Base-by-base conservation (phyloP, 139 green algal species). In the Astrephomene gubernaculifera region DNA sequence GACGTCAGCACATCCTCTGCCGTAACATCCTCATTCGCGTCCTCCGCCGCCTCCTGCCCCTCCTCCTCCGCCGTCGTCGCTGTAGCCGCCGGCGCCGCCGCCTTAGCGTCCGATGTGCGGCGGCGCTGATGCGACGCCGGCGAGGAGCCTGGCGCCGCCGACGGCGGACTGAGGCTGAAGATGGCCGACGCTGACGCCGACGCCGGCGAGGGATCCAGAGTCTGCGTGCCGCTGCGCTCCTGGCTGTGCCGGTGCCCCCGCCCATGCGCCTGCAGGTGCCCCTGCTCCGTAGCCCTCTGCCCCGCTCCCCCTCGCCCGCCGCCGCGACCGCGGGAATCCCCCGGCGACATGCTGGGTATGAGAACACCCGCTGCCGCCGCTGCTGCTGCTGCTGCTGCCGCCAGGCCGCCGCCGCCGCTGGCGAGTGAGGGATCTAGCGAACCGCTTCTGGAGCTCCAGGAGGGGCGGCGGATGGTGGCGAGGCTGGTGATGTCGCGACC, bases 401-500 rank as follows among this genome's bases (percentile, higher is more conserved):
- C n/a, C n/a, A n/a, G n/a, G n/a, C n/a, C n/a, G n/a, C n/a, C n/a
- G n/a, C n/a, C n/a, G n/a, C n/a, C n/a, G 79, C 31, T 53, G 44
- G 79, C 79, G 4, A 82, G 74, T 1, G 74, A 82, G 2, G 79
- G 79, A 24, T 86, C 79, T 19, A 86, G 43, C 2, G 65, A 79
- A 49, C 65, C 49, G 27, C 35, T 61, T 6, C 79, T n/a, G 22
- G 45, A 70, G 65, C 79, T 69, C 79, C 79, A 86, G 17, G 45
- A 70, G 49, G 79, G 79, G 6, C 79, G 65, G 24, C 63, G 41
- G 64, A 86, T 86, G 79, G 65, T 78, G 45, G 79, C 79, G 4
- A 86, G 45, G 33, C 22, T 27, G 24, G 35, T 79, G 65, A 86
- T 78, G 79, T 86, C 79, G 41, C 79, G 79, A 9, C 79, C 79